These are phyloP conservation scores for Tympanopsis confertula DNA, from an alignment of 2,329 filamentous ascomycete species.

Conservation along the genomic window DNA sequence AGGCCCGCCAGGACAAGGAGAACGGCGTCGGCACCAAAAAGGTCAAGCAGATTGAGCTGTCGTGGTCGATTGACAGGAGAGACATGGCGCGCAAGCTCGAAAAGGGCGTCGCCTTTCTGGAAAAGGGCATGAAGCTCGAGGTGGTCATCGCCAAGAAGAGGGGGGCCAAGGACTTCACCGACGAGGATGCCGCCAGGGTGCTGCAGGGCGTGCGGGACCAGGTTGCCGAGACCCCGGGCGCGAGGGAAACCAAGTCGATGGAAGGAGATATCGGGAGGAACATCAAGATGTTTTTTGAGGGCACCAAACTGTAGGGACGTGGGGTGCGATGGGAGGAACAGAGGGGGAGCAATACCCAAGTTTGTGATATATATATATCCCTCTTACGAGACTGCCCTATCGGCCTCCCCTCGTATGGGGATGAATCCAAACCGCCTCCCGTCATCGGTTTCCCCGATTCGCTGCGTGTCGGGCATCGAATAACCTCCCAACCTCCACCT, in stretches of 20 bases:
- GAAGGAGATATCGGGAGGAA: constrained; percentile 31
- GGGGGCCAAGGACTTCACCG: constrained; percentile 44
- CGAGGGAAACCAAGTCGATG: constrained; percentile 29
- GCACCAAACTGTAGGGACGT: constrained; percentile 7
- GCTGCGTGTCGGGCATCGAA: no score
- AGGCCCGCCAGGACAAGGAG: constrained; percentile 28
- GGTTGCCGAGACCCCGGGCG: constrained; percentile 14
- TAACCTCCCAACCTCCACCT: no score
- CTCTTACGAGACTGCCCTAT: no score
- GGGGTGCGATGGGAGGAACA: not conserved
- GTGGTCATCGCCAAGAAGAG: constrained; percentile 59
- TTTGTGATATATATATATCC: no score
- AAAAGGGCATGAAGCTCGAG: constrained; percentile 66
- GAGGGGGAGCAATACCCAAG: not conserved
- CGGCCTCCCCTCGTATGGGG: no score
- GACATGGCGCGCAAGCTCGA: constrained; percentile 65
- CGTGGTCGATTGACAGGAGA: constrained; percentile 71
- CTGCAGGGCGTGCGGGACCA: constrained; percentile 32
- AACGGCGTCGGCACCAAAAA: constrained; percentile 24
- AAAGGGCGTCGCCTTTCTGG: constrained; percentile 57
- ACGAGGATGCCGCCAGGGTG: constrained; percentile 48
- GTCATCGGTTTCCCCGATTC: no score
- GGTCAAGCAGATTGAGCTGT: constrained; percentile 73
- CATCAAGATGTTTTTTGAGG: constrained; percentile 30
- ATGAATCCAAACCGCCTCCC: no score